phyloP scores from a whole-genome alignment of 768 basidiomycete species.

The Macrocybe gigantea region DNA sequence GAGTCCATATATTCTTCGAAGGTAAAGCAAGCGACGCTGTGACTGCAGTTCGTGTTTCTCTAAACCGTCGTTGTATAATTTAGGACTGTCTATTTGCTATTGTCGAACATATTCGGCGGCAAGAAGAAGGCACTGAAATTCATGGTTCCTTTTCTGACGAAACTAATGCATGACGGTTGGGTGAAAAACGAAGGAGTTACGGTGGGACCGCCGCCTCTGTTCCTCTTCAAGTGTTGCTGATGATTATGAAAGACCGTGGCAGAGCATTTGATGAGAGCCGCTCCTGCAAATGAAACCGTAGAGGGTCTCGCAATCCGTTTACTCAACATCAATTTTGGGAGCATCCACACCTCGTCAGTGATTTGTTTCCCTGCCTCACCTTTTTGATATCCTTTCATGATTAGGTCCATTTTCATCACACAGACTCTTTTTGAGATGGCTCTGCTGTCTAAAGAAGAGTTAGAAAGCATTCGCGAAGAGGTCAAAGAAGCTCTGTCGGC shows the following conservation, averaged over 20 bases:
- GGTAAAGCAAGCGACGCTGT: conserved; percentile 15
- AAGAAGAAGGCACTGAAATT: conserved; percentile 23
- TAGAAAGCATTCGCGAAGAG: conserved; percentile 26
- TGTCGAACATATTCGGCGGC: conserved; percentile 27
- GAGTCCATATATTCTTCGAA: conserved; percentile 22
- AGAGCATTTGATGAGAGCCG: conserved; percentile 22
- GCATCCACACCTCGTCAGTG: conserved; percentile 31
- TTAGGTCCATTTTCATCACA: conserved; percentile 30
- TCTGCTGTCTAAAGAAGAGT: conserved; percentile 17
- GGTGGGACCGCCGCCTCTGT: conserved; percentile 11
- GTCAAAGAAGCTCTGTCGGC: conserved; percentile 24
- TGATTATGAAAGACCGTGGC: conserved; percentile 12
- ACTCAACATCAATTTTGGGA: conserved; percentile 34
- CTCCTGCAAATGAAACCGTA: conserved; percentile 23
- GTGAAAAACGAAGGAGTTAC: conserved; percentile 15
- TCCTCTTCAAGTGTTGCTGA: neutral
- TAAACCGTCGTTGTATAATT: neutral
- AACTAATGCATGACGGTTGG: conserved; percentile 18
- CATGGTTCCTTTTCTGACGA: conserved; percentile 23
- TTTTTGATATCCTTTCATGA: neutral
- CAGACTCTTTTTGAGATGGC: conserved; percentile 29
- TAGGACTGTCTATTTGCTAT: conserved; percentile 24
- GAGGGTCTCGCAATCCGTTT: conserved; percentile 27
- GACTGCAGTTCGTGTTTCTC: neutral
- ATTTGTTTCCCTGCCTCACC: neutral